Conservation (phyloP, 2,329 filamentous ascomycete species). For the Herpotrichia juniperi region DNA sequence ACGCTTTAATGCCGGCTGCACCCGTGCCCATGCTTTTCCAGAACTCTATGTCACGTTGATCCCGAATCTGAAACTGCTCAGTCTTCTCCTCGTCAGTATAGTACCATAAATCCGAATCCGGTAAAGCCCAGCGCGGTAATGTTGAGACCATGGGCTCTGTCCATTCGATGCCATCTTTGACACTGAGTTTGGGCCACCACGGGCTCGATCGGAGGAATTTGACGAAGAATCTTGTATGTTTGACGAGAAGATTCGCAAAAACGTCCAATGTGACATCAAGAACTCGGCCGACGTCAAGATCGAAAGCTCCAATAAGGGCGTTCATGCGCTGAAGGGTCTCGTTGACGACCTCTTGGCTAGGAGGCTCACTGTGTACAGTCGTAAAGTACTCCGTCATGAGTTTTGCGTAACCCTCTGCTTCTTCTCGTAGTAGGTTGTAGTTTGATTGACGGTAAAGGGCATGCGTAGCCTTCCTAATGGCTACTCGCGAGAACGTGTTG, state of each 20-base stretch:
- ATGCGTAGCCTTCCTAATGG: conserved; percentile 90
- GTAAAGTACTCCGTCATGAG: conserved; percentile 95
- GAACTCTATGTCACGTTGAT: conserved; percentile 74
- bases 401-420: conserved; percentile 96
- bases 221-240: conserved; percentile 92
- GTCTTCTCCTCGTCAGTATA: conserved; percentile 73
- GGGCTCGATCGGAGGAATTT: conserved; percentile 90
- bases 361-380: conserved; percentile 75
- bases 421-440: conserved; percentile 93
- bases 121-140: conserved; percentile 85
- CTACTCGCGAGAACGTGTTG: conserved; percentile 81
- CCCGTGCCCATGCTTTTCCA: conserved; percentile 73
- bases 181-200: conserved; percentile 85
- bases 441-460: conserved; percentile 94
- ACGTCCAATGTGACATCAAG: conserved; percentile 95
- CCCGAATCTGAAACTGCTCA: conserved; percentile 61
- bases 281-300: conserved; percentile 92
- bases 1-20: conserved; percentile 76
- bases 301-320: conserved; percentile 93
- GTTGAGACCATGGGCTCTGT: conserved; percentile 63
- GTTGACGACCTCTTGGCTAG: conserved; percentile 76
- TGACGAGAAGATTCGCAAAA: conserved; percentile 90
- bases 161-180: conserved; percentile 56
- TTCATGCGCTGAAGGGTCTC: conserved; percentile 92
- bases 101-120: conserved; percentile 68